Evolutionary conservation across 2,329 filamentous ascomycete species (phyloP).

Genomic region (Curvularia eragrostidis): DNA sequence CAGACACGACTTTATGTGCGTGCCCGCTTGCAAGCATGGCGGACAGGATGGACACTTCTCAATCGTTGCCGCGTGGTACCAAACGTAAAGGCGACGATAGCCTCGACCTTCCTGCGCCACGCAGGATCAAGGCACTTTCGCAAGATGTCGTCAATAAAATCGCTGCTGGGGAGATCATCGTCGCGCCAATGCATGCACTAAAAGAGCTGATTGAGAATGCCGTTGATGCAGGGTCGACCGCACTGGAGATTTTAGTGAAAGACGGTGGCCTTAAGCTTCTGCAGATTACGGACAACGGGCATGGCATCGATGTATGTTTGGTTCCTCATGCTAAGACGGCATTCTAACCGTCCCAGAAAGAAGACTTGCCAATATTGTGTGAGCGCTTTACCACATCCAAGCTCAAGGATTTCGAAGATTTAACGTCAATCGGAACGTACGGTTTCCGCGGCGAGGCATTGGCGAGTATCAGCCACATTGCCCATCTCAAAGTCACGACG

Average conservation of each 20-base stretch:
- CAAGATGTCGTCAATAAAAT: conserved; percentile 98
- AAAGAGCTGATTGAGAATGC: conserved; percentile 98
- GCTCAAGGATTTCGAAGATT: conserved; percentile 89
- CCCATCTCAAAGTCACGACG: conserved; percentile 92
- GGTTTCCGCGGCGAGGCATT: conserved; percentile 97
- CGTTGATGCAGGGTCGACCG: conserved; percentile 94
- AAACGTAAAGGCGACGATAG: conserved; percentile 48
- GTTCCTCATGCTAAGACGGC: neutral
- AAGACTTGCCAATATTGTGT: conserved; percentile 89
- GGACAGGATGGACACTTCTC: conserved; percentile 40
- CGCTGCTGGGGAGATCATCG: conserved; percentile 96
- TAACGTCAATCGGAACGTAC: conserved; percentile 89
- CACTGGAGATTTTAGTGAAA: conserved; percentile 88
- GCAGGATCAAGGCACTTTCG: conserved; percentile 76
- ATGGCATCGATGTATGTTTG: conserved; percentile 82
- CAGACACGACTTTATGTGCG: conserved; percentile 4
- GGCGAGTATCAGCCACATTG: conserved; percentile 97
- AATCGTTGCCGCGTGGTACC: conserved; percentile 41
- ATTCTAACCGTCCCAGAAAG: conserved; percentile 65
- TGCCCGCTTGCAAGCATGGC: conserved; percentile 26
- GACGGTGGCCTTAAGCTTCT: conserved; percentile 93
- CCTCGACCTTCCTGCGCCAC: conserved; percentile 46
- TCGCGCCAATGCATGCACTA: conserved; percentile 92
- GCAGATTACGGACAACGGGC: conserved; percentile 97
- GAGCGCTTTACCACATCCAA: conserved; percentile 98